Base-by-base conservation (phyloP, 73 alveolate genomes). In the Breviolum minutum region DNA sequence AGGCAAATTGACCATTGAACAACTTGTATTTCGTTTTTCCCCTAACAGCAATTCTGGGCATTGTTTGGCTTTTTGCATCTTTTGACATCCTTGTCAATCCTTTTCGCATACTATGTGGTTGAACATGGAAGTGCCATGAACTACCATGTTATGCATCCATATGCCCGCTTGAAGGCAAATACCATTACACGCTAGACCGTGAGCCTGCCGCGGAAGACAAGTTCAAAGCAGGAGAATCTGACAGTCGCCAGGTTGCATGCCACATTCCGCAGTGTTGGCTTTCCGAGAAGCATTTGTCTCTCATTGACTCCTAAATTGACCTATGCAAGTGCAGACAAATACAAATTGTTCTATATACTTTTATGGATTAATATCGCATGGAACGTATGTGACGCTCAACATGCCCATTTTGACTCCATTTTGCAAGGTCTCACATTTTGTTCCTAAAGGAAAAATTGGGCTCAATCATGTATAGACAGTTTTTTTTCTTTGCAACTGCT, bases 141-240 rank as follows among this genome's bases (percentile, higher is more conserved):
- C 54, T 40, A 40, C 54, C 54, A 40, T 40, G 54, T 29, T 12
- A 16, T 77, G 87, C 89, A 40, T 12, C 27, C 70, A 30, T 9
- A 32, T 7, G 30, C 61, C 16, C 0, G 12, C 14, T 40, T 40
- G 89, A 32, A 80, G 89, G 89, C 89, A 80, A 48, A 40, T 80
- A 40, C 54, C 89, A 80, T 68, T 80, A 80, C 89, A 80, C 89
- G 20, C 64, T 48, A 62, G 96, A 90, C 30, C 86, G 96, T 14
- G 96, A 90, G 96, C 96, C 96, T 0, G 87, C 96, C 7, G 96
- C 96, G 77, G 80, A 64, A 54, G 61, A 40, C 30, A 90, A 90
- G 66, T 88, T 62, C 85, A 22, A 64, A 54, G 2, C 66, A n/a
- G 95, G 95, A 68, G 70, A 69, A 10, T 30, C 71, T 40, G 96